Conservation (phyloP, 1,284 basidiomycete genomes). For the Sporisorium scitamineum region DNA sequence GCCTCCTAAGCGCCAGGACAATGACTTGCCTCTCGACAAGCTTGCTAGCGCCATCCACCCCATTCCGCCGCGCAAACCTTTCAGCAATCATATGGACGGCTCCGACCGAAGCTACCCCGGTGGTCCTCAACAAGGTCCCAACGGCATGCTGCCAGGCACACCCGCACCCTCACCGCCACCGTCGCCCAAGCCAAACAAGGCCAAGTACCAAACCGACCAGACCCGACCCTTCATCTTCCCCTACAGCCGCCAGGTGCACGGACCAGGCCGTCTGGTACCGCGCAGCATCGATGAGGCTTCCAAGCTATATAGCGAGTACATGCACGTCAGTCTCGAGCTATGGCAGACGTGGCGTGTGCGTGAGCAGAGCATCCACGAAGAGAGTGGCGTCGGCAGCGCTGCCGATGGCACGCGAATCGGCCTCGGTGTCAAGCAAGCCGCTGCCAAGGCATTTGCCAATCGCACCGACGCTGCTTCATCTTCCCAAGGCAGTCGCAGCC, state of each 20-base stretch:
- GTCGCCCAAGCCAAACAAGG: constrained; percentile 90
- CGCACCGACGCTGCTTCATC: constrained; percentile 49
- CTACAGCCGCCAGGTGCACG: constrained; percentile 74
- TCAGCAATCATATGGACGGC: constrained; percentile 78
- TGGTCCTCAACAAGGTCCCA: constrained; percentile 72
- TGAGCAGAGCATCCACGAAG: constrained; percentile 92
- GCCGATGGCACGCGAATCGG: constrained; percentile 55
- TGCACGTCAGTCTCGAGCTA: constrained; percentile 88
- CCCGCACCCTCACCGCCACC: constrained; percentile 91
- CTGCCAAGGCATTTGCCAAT: constrained; percentile 27
- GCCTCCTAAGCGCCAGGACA: constrained; percentile 69
- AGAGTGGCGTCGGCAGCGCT: constrained; percentile 87
- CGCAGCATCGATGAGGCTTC: constrained; percentile 96
- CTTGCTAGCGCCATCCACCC: constrained; percentile 59
- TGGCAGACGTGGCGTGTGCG: constrained; percentile 95
- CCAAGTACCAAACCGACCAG: constrained; percentile 98
- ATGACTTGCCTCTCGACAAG: constrained; percentile 69
- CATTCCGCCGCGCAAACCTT: constrained; percentile 57
- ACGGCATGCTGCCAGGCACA: constrained; percentile 56
- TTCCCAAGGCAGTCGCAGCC: constrained; percentile 58
- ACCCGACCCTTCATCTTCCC: constrained; percentile 94
- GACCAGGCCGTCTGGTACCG: constrained; percentile 76
- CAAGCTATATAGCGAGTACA: constrained; percentile 86
- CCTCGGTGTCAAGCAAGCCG: constrained; percentile 38
- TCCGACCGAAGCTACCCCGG: constrained; percentile 84